These are phyloP conservation scores for Xanthoconium separans DNA, from an alignment of 1,284 basidiomycete species.

Conservation along the genomic window DNA sequence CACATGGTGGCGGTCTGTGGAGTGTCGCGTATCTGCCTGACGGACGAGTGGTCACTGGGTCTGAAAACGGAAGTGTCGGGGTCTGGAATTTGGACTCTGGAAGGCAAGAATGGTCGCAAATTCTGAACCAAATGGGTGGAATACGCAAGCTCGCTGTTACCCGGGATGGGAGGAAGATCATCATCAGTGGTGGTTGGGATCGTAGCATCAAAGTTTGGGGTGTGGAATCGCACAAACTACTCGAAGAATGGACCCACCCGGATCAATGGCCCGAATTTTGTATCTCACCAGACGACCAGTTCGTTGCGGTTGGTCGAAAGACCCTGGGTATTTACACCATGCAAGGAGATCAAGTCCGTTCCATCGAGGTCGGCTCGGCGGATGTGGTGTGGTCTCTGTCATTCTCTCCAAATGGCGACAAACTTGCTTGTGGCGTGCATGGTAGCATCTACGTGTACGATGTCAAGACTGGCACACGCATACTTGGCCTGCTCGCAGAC, in stretches of 20 bases:
- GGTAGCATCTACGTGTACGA: neutral
- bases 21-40: neutral
- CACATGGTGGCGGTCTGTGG: too few relatives aligned
- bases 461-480: neutral
- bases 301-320: neutral
- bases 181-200: neutral
- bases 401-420: neutral
- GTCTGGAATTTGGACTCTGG: neutral
- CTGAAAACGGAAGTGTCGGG: neutral
- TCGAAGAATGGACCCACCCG: neutral
- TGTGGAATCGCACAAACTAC: neutral
- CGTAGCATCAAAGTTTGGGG: neutral
- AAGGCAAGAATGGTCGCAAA: neutral
- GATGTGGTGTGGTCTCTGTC: neutral
- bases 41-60: neutral
- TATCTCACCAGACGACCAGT: neutral
- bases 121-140: neutral
- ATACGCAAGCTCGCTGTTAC: neutral
- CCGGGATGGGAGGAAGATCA: neutral
- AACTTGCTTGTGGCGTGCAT: neutral
- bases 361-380: neutral
- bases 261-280: fast-evolving
- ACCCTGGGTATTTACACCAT: neutral
- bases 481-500: neutral
- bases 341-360: neutral